These are phyloP conservation scores for Xylaria intraflava DNA, from an alignment of 495 filamentous ascomycete species.

Conservation along the genomic window DNA sequence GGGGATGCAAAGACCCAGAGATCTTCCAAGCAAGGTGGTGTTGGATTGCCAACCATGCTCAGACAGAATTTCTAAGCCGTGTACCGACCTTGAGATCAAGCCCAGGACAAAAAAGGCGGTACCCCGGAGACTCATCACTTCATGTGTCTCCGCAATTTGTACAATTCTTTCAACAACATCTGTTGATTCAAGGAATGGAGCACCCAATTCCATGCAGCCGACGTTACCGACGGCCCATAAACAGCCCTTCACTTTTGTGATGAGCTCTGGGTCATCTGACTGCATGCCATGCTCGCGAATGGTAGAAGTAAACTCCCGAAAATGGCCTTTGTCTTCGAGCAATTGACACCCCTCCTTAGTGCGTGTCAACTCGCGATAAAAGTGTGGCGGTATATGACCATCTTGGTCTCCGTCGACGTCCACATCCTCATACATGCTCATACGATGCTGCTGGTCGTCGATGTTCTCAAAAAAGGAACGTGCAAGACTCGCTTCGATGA, in stretches of 20 bases:
- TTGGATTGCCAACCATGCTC: constrained; percentile 90
- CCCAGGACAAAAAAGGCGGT: constrained; percentile 96
- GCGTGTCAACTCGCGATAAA: constrained; percentile 90
- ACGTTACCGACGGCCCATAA: constrained; percentile 98
- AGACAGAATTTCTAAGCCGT: constrained; percentile 82
- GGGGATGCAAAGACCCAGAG: constrained; percentile 81
- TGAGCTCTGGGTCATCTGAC: constrained; percentile 75
- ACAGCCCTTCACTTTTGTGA: constrained; percentile 93
- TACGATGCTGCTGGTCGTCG: constrained; percentile 44
- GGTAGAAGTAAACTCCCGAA: constrained; percentile 81
- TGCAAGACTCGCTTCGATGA: constrained; percentile 95
- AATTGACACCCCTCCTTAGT: constrained; percentile 89
- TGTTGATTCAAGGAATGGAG: constrained; percentile 79
- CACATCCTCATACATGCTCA: constrained; percentile 47
- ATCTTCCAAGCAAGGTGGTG: constrained; percentile 72
- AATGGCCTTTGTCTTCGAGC: constrained; percentile 87
- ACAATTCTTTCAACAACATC: constrained; percentile 83
- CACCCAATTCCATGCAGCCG: constrained; percentile 94
- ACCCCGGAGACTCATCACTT: constrained; percentile 85
- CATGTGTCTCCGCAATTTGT: constrained; percentile 74
- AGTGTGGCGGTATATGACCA: constrained; percentile 78
- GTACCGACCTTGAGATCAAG: constrained; percentile 82
- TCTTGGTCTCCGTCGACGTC: constrained; percentile 46
- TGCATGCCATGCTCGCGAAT: constrained; percentile 80
- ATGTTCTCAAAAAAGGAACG: constrained; percentile 70